Base-by-base conservation (phyloP, 75 land plant genomes). In the Pinus albicaulis region DNA sequence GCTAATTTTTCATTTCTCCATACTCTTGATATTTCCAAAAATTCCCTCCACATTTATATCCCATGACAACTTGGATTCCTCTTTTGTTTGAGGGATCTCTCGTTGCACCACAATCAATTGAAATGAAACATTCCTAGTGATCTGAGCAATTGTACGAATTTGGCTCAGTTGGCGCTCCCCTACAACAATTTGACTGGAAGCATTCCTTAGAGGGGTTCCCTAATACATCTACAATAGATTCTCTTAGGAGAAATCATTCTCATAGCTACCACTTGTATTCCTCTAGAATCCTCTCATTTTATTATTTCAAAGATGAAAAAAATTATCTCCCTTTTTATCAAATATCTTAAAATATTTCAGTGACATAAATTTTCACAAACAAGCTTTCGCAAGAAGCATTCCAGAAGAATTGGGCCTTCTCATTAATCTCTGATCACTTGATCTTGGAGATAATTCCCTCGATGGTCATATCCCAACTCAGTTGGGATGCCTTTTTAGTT, bases 131-230 rank as follows among this genome's bases (percentile, higher is more conserved):
- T 83, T 13, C 83, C 79, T 8, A 12, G 20, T 25, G 22, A 61
- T 63, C 23, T 82, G 13, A 82, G 85, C 20, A 19, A 57, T 26
- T 66, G 83, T 19, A 28, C 41, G 19, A 55, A 41, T n/a, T 78
- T 88, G 6, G 48, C 22, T 28, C 82, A 82, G 65, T 71, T 88
- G 7, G 79, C 80, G 41, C 24, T 88, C 56, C 72, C 78, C 0
- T 78, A 78, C 10, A 86, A 65, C 55, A 53, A 68, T 41, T 68
- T 88, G 26, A 31, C 78, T 2, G 91, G 93, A 4, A 63, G 69
- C 1, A 85, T 92, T 12, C 89, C 90, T 59, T 65, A 83, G 1
- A 2, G 15, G 60, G 74, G 55, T 2, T 82, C 74, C 53, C 76
- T 77, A 48, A 62, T 75, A 38, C 3, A 38, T 1, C 41, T 38